Percentiles rank a stretch among this genome's conserved stretches.
These are phyloP conservation scores for Daldinia loculata DNA, from an alignment of 495 filamentous ascomycete genomes.

Conservation along the genomic window DNA sequence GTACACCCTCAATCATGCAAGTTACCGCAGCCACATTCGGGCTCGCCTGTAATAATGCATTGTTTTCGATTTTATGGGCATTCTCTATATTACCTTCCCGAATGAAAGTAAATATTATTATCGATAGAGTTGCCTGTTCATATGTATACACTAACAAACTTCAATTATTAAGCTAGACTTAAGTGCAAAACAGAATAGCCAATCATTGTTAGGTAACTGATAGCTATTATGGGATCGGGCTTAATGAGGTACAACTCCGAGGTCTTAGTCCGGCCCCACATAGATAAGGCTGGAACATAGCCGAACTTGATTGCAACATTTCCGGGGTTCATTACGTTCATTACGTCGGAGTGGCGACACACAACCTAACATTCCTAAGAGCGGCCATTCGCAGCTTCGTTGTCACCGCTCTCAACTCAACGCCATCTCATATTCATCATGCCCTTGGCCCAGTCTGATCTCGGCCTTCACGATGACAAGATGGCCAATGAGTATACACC, in stretches of 20 bases:
- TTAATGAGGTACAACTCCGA: not conserved
- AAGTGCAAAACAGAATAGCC: not conserved
- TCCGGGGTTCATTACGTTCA: constrained; percentile 17
- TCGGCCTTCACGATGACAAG: constrained; percentile 33
- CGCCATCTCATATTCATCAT: constrained; percentile 15
- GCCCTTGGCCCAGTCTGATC: constrained; percentile 11
- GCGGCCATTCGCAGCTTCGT: not conserved
- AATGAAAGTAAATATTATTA: too few relatives aligned
- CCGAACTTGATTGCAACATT: constrained; percentile 35
- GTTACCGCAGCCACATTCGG: too few relatives aligned
- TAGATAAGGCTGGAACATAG: constrained; percentile 2
- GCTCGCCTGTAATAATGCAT: too few relatives aligned
- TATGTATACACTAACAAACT: too few relatives aligned
- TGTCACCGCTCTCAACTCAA: not conserved
- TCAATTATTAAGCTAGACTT: not conserved
- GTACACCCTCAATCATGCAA: too few relatives aligned
- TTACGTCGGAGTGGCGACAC: constrained; percentile 32
- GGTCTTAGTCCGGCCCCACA: not conserved
- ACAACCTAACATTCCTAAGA: constrained; percentile 10
- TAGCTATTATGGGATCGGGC: not conserved
- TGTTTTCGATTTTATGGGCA: too few relatives aligned
- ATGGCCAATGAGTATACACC: constrained; percentile 70
- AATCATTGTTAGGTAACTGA: not conserved
- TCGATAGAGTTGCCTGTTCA: too few relatives aligned
- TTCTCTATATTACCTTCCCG: too few relatives aligned